phyloP scores from a whole-genome alignment of 1,284 basidiomycete genomes.

The Naganishia liquefaciens region DNA sequence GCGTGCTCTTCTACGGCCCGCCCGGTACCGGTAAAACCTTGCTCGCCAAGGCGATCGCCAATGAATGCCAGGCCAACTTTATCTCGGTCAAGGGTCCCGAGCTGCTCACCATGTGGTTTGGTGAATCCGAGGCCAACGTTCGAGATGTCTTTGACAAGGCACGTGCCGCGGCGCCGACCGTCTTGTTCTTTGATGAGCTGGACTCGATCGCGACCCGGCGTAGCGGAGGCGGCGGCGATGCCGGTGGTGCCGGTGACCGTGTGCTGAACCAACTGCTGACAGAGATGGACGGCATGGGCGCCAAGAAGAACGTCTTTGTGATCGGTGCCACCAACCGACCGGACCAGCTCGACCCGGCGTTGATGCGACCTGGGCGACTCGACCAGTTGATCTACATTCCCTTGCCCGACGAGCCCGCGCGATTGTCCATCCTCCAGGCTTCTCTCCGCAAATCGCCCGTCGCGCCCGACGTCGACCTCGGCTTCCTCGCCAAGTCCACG shows the following conservation, averaged over 20 bases:
- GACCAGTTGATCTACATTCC: slow-evolving; percentile 94
- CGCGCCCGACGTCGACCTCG: slow-evolving; percentile 78
- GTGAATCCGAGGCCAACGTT: slow-evolving; percentile 99
- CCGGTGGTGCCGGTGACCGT: slow-evolving; percentile 93
- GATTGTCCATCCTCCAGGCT: slow-evolving; percentile 87
- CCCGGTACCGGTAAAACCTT: slow-evolving; percentile 96
- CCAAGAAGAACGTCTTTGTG: slow-evolving; percentile 99
- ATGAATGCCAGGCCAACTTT: slow-evolving; percentile 95
- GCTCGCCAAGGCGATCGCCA: slow-evolving; percentile 95
- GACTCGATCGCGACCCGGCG: slow-evolving; percentile 98
- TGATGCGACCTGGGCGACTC: slow-evolving; percentile 96
- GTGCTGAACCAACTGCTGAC: slow-evolving; percentile 68
- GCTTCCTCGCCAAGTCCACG: slow-evolving; percentile 87
- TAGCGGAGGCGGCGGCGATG: slow-evolving; percentile 72
- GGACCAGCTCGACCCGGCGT: slow-evolving; percentile 96
- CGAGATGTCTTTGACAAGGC: slow-evolving; percentile 99
- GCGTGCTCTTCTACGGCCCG: slow-evolving; percentile 95
- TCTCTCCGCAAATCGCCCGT: slow-evolving; percentile 91
- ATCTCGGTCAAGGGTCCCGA: slow-evolving; percentile 76
- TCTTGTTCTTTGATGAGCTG: slow-evolving; percentile 99
- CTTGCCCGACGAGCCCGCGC: slow-evolving; percentile 87
- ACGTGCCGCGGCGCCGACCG: slow-evolving; percentile 85
- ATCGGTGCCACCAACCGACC: slow-evolving; percentile 75
- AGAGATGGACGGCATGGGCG: slow-evolving; percentile 99
- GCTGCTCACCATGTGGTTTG: slow-evolving; percentile 99